Conservation (phyloP, 2,329 filamentous ascomycete genomes). For the Chlorencoelia australis region DNA sequence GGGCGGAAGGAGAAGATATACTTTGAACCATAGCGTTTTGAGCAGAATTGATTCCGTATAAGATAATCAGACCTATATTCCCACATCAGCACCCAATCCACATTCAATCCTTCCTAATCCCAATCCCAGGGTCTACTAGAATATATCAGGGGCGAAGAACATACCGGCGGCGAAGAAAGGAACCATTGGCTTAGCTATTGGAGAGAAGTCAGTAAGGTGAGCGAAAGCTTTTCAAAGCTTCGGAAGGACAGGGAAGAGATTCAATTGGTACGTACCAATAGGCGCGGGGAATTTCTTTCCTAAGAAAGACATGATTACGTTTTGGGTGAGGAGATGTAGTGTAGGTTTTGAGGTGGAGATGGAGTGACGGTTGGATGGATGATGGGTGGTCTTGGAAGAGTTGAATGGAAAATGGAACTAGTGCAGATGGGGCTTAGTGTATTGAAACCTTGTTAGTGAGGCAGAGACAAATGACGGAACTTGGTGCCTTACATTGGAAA, state of each 20-base stretch:
- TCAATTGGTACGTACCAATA: conserved; percentile 51
- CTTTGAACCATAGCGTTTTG: conserved; percentile 68
- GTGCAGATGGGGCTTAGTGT: conserved; percentile 9
- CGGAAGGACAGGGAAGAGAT: too few species aligned
- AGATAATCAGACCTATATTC: conserved; percentile 65
- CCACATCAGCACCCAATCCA: conserved; percentile 11
- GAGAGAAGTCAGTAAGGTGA: conserved; percentile 3
- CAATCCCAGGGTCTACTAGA: conserved; percentile 1
- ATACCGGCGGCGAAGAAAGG: conserved; percentile 94
- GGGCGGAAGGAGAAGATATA: conserved; percentile 42
- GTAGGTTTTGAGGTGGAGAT: conserved; percentile 21
- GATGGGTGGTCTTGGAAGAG: neutral
- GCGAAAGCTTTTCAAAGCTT: conserved; percentile 7
- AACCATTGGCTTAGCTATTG: conserved; percentile 74
- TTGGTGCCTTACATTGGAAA: fast-evolving
- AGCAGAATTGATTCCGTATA: conserved; percentile 83
- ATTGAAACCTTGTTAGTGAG: conserved; percentile 12
- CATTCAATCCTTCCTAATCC: neutral
- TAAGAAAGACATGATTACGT: conserved; percentile 63
- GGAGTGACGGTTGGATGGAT: conserved; percentile 9
- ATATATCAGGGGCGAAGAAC: conserved; percentile 27
- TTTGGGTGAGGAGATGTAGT: conserved; percentile 29
- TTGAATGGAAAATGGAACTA: too few species aligned
- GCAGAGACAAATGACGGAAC: conserved; percentile 1
- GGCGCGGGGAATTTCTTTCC: conserved; percentile 78